Evolutionary conservation across 1,139 yeast genomes (phyloP).

Genomic region (Kodamaea derodonti): DNA sequence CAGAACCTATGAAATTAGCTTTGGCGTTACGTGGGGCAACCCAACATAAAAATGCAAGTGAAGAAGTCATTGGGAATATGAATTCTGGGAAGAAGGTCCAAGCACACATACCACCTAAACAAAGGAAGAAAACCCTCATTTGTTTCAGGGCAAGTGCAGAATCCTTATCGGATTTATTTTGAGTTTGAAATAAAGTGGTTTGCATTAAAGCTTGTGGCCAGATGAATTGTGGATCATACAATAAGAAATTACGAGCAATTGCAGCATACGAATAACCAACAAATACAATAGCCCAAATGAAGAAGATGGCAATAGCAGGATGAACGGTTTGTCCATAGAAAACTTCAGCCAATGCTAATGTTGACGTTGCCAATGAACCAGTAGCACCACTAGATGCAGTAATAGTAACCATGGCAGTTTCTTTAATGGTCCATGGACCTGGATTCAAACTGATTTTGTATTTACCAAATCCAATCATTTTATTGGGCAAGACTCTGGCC

Average conservation of each 20-base stretch:
- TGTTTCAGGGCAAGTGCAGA: conserved; percentile 21
- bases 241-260: conserved; percentile 36
- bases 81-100: conserved; percentile 46
- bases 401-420: conserved; percentile 40
- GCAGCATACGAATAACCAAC: conserved; percentile 49
- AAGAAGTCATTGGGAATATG: conserved; percentile 37
- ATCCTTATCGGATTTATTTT: conserved; percentile 19
- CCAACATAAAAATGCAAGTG: conserved; percentile 43
- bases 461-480: conserved; percentile 16
- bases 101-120: conserved; percentile 24
- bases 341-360: conserved; percentile 39
- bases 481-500: conserved; percentile 30
- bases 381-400: conserved; percentile 47
- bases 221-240: conserved; percentile 39
- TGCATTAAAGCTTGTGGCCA: conserved; percentile 51
- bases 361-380: conserved; percentile 41
- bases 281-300: conserved; percentile 46
- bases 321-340: conserved; percentile 31
- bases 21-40: conserved; percentile 36
- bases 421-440: conserved; percentile 47
- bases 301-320: conserved; percentile 29
- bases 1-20: conserved; percentile 40
- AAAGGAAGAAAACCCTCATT: conserved; percentile 31
- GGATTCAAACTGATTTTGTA: conserved; percentile 33
- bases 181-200: conserved; percentile 37